These are phyloP conservation scores for Puya raimondii DNA, from an alignment of 176 grass and related monocot genomes.

Conservation along the genomic window DNA sequence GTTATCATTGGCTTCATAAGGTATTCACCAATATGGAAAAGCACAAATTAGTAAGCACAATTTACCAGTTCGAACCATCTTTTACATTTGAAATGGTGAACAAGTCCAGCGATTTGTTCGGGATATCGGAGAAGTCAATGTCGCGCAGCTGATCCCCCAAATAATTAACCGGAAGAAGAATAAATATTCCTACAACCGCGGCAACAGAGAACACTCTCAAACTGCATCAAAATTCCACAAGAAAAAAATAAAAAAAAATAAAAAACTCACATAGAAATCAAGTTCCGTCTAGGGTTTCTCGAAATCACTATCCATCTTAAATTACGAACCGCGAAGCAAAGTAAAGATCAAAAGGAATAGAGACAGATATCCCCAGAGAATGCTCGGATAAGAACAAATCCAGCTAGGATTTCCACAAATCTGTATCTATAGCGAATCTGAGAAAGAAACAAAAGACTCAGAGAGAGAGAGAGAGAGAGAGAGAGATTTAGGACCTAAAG, in stretches of 20 bases:
- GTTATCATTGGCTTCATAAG: background rate
- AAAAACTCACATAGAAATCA: background rate
- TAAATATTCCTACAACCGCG: constrained; percentile 47
- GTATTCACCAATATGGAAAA: background rate
- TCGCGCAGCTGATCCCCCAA: constrained; percentile 55
- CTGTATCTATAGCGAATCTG: no score
- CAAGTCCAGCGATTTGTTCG: constrained; percentile 69
- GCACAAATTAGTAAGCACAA: background rate
- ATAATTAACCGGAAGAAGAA: constrained; percentile 81
- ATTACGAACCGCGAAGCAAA: background rate
- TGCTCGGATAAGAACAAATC: no score
- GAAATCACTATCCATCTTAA: no score
- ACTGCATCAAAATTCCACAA: constrained; percentile 31
- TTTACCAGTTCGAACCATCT: constrained; percentile 70
- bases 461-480: background rate
- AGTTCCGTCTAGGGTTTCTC: background rate
- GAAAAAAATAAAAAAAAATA: constrained; percentile 9
- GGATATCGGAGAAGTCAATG: constrained; percentile 73
- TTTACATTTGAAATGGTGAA: constrained; percentile 95
- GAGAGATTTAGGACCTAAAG: constrained; percentile 42
- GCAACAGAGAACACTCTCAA: constrained; percentile 67
- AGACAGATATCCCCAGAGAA: background rate
- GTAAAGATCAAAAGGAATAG: background rate
- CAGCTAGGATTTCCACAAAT: no score
- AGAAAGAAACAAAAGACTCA: no score